phyloP scores from a whole-genome alignment of 129 eudicot genomes.

The Cynara cardunculus region DNA sequence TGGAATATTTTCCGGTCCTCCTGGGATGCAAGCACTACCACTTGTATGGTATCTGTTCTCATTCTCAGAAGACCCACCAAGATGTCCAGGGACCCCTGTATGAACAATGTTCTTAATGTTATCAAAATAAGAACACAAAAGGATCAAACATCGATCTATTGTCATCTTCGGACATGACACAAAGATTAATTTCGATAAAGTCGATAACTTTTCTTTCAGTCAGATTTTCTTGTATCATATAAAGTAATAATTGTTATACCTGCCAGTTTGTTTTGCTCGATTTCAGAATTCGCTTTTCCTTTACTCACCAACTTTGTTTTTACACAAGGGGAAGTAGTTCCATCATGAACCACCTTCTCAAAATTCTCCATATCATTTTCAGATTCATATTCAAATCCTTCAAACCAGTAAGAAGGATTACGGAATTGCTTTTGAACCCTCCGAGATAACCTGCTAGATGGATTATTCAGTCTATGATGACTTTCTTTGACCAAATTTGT shows the following conservation, averaged over 20 bases:
- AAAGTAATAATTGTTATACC: constrained; percentile 12
- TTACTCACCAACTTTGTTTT: constrained; percentile 8
- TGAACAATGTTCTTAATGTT: neutral
- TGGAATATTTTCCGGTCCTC: neutral
- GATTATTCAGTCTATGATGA: constrained; percentile 19
- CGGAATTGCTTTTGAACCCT: constrained; percentile 31
- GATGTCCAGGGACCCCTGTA: constrained; percentile 17
- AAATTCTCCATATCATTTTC: neutral
- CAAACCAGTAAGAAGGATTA: neutral
- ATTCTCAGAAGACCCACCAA: constrained; percentile 3
- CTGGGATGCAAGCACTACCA: neutral
- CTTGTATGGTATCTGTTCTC: neutral
- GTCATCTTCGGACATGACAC: neutral
- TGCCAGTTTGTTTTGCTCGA: constrained; percentile 11
- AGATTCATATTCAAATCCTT: constrained; percentile 8
- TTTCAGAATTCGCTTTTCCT: constrained; percentile 2
- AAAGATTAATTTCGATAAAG: neutral
- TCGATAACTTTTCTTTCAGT: neutral
- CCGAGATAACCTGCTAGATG: constrained; percentile 22
- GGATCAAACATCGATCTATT: neutral
- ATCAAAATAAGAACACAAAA: neutral
- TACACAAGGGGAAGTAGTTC: neutral
- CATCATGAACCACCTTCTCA: constrained; percentile 1
- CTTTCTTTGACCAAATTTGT: constrained; percentile 42
- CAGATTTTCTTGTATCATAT: neutral